phyloP scores from a whole-genome alignment of 768 basidiomycete species.

The Stropharia rugosoannulata region DNA sequence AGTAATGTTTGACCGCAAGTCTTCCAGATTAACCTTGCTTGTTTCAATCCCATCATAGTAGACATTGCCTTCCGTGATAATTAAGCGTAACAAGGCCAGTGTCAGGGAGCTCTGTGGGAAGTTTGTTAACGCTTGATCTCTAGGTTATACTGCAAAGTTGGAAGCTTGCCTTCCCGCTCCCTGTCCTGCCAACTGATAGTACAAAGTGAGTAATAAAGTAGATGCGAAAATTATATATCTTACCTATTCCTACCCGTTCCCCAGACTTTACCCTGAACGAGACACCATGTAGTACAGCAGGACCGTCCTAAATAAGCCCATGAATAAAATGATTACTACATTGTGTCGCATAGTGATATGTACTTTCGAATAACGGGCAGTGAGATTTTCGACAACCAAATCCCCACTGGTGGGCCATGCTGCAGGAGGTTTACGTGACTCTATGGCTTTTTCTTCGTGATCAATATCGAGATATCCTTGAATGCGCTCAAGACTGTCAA shows the following conservation, averaged over 20 bases:
- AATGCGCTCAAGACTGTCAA: slow-evolving; percentile 55
- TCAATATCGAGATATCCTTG: slow-evolving; percentile 62
- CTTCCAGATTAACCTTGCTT: neutral
- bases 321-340: slow-evolving; percentile 17
- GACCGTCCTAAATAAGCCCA: slow-evolving; percentile 22
- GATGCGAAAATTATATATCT: neutral
- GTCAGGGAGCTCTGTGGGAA: neutral
- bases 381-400: slow-evolving; percentile 51
- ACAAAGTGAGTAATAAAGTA: neutral
- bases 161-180: neutral
- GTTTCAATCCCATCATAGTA: neutral
- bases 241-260: slow-evolving; percentile 45
- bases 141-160: neutral
- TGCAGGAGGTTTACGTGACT: slow-evolving; percentile 51
- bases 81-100: neutral
- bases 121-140: neutral
- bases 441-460: slow-evolving; percentile 44
- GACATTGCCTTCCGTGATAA: neutral
- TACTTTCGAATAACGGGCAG: slow-evolving; percentile 48
- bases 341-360: neutral
- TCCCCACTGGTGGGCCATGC: slow-evolving; percentile 66
- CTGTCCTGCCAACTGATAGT: neutral
- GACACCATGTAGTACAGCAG: slow-evolving; percentile 55
- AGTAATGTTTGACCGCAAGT: neutral
- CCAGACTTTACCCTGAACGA: slow-evolving; percentile 33